Evolutionary conservation across 1,284 basidiomycete species (phyloP).

Genomic region (Ceratobasidium sp.): DNA sequence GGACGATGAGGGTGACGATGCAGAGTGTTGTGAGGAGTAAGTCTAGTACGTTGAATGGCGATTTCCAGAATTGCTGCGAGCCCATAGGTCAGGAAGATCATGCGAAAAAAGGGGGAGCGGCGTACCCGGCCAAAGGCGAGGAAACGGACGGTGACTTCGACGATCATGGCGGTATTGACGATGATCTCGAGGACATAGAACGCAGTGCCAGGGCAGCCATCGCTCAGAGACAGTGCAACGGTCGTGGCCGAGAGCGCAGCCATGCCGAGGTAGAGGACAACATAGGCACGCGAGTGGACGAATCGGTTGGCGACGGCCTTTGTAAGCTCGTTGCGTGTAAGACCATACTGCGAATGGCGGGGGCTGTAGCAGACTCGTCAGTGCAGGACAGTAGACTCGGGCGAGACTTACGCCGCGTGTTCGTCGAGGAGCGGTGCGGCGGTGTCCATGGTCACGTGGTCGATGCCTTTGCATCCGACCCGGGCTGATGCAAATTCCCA

Average conservation of each 20-base stretch:
- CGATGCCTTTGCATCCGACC: slow-evolving; percentile 13
- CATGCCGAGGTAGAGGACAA: slow-evolving; percentile 89
- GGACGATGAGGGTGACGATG: slow-evolving; percentile 83
- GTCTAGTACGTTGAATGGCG: slow-evolving; percentile 89
- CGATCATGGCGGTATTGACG: slow-evolving; percentile 91
- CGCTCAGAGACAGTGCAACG: slow-evolving; percentile 84
- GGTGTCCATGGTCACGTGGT: slow-evolving; percentile 25
- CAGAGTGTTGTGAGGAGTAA: slow-evolving; percentile 87
- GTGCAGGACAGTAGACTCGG: not conserved
- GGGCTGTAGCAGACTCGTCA: slow-evolving; percentile 58
- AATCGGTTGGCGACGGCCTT: slow-evolving; percentile 85
- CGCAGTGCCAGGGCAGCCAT: slow-evolving; percentile 78
- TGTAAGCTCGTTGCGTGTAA: slow-evolving; percentile 80
- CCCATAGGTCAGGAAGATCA: not conserved
- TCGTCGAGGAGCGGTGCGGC: slow-evolving; percentile 23
- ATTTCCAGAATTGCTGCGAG: slow-evolving; percentile 98
- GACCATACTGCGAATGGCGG: slow-evolving; percentile 79
- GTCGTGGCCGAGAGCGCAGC: slow-evolving; percentile 90
- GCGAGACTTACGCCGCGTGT: not conserved
- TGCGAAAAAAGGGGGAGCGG: slow-evolving; percentile 52
- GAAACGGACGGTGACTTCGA: slow-evolving; percentile 88
- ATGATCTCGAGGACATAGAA: slow-evolving; percentile 94
- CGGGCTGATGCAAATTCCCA: not conserved
- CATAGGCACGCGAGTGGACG: slow-evolving; percentile 82
- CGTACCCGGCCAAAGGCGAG: slow-evolving; percentile 87